phyloP scores from a whole-genome alignment of 106 monocot genomes.

The Triglochin maritima region DNA sequence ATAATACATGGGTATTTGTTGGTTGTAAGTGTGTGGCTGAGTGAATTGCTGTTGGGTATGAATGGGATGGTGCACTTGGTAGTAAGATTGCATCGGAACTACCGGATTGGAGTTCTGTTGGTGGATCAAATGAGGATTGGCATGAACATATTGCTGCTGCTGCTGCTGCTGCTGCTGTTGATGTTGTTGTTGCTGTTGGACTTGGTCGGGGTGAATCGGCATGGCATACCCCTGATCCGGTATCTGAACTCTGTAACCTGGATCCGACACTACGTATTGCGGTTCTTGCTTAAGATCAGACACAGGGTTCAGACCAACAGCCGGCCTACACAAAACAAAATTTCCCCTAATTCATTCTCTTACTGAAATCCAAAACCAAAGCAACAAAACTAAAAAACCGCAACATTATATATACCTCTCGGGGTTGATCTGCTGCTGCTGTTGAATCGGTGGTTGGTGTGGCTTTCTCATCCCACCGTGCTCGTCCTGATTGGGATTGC shows the following conservation, averaged over 20 bases:
- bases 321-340: no score
- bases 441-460: background rate
- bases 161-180: slow-evolving; percentile 16
- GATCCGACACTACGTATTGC: background rate
- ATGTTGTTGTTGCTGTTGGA: background rate
- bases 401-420: background rate
- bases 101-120: slow-evolving; percentile 18
- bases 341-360: background rate
- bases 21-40: slow-evolving; percentile 15
- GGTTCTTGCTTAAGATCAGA: slow-evolving; percentile 5
- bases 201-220: background rate
- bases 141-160: slow-evolving; percentile 31
- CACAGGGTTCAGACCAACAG: no score
- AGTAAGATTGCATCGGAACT: slow-evolving; percentile 43
- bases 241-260: background rate
- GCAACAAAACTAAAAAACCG: background rate
- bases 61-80: slow-evolving; percentile 25
- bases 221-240: background rate
- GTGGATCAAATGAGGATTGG: slow-evolving; percentile 40
- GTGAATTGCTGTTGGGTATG: slow-evolving; percentile 31
- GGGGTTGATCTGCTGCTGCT: background rate
- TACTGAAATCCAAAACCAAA: background rate
- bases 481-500: background rate
- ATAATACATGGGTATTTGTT: slow-evolving; percentile 55
- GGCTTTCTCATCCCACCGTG: background rate